phyloP scores from a whole-genome alignment of 371 early-diverging fungal genomes.

The Amoeboaphelidium occidentale region DNA sequence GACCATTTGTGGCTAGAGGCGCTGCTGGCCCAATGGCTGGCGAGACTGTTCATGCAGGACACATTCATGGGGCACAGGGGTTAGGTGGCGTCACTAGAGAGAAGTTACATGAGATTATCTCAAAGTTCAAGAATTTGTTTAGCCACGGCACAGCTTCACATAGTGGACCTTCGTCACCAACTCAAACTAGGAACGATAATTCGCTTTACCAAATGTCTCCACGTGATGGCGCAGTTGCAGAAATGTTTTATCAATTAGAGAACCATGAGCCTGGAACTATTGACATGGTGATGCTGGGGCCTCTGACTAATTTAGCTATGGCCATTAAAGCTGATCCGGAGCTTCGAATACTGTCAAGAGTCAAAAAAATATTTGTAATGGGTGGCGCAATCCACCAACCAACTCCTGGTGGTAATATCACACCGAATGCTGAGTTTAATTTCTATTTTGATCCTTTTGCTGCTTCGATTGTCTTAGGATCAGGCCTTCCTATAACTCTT shows the following conservation, averaged over 20 bases:
- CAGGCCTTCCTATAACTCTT: background rate
- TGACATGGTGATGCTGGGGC: constrained; percentile 23
- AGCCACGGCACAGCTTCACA: too few species aligned
- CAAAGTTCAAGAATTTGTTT: too few species aligned
- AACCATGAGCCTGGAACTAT: constrained; percentile 18
- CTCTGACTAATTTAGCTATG: constrained; percentile 27
- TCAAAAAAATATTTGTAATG: constrained; percentile 21
- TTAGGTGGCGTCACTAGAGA: background rate
- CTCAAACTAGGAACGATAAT: background rate
- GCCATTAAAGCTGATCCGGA: constrained; percentile 20
- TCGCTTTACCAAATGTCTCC: background rate
- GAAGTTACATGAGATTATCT: background rate
- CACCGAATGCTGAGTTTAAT: constrained; percentile 27
- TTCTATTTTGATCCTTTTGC: constrained; percentile 24
- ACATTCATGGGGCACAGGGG: background rate
- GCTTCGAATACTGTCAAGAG: constrained; percentile 17
- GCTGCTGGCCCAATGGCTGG: background rate
- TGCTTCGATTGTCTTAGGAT: constrained; percentile 15
- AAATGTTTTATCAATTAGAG: constrained; percentile 19
- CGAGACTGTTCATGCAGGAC: background rate
- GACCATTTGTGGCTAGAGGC: background rate
- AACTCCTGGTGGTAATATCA: constrained; percentile 19
- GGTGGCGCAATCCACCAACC: constrained; percentile 14
- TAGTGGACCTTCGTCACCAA: background rate
- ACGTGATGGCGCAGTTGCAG: constrained; percentile 7